Base-by-base conservation (phyloP, 2,329 filamentous ascomycete species). In the Monilinia fructicola region DNA sequence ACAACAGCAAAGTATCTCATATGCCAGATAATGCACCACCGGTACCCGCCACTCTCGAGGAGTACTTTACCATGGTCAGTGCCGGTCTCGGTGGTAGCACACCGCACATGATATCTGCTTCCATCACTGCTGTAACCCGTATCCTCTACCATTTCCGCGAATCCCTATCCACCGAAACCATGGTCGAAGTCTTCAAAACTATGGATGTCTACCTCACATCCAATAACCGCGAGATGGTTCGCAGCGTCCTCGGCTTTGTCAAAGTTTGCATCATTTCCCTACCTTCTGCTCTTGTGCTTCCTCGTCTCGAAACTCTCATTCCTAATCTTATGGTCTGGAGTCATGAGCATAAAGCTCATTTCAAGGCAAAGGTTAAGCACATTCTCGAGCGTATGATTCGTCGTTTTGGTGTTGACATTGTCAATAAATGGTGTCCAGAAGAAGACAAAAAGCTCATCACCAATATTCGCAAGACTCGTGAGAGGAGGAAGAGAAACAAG, bases 11-110 rank as follows among this genome's bases (percentile, higher is more conserved):
- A 76, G 90, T 97, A 3, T 85, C 92, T 2, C 88, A 94, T 76
- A 97, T 98, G 92, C 86, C 92, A 4, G 81, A 85, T 58, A 88
- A 96, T 77, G 90, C 93, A 0, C 89, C 91, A 2, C 82, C 88
- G 42, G 93, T 90, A 4, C 83, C 86, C 3, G 94, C 95, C 26
- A 93, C 85, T 53, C 85, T 99, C 48, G 94, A 98, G 74, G 95
- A 98, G 78, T 98, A 93, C 79, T 92, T 98, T 81, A 97, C 94
- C 65, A 99, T 99, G 95, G 91, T 98, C 40, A 96, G 92, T 71
- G 95, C 95, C 59, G 95, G 95, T 79, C 85, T 99, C 64, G 95
- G 94, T 2, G 94, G 93, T 66, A 90, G 89, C 73, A 94, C 93
- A 14, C 93, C 95, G 42, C 94, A 98, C 80, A 97, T 98, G 93